Evolutionary conservation across 495 filamentous ascomycete genomes (phyloP), one percentile per base, ranked within the genome.

Genomic region (Xylaria venustula): DNA sequence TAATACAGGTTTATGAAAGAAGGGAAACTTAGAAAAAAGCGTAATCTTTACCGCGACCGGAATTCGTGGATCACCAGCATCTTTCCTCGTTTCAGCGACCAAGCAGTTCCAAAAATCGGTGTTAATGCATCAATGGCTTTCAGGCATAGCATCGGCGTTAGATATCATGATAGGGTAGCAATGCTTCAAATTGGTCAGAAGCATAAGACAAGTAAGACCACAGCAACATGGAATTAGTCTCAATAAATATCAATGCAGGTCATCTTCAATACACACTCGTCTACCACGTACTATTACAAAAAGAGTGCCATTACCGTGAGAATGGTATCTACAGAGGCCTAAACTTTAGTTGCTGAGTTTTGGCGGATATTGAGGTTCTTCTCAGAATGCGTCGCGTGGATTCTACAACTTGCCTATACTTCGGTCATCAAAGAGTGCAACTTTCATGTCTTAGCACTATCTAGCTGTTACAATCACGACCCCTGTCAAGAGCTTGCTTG

Each of bases 21-120:
- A 36, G 37, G 57, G 30, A 42, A 51, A 41, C 45, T 23, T 34
- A 60, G 47, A 60, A 52, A 52, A 51, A 45, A 49, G 37, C 45
- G 47, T 60, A 51, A 36, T 41, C 30, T 59, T 58, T 36, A n/a
- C 36, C 23, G 23, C 4, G n/a, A n/a, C 19, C 47, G 22, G 23
- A 23, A 30, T 55, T 34, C 40, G 45, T 45, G 40, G 34, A 28
- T 32, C 15, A 17, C 32, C 25, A 47, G 32, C 50, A 54, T 25
- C 22, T 42, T 42, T 41, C 22, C 30, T 37, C 25, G 23, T 25
- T 56, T 34, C 25, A 45, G 53, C 53, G 40, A n/a, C 53, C 42
- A 14, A 36, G 20, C 14, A 8, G 12, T 12, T 28, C 7, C 20
- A 11, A 36, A 42, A 34, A 42, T 41, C 15, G 22, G 53, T 48